Percentiles rank a stretch among this genome's conserved stretches.
Conservation (phyloP, 2,329 filamentous ascomycete species). For the Gaeumannomyces sp. region DNA sequence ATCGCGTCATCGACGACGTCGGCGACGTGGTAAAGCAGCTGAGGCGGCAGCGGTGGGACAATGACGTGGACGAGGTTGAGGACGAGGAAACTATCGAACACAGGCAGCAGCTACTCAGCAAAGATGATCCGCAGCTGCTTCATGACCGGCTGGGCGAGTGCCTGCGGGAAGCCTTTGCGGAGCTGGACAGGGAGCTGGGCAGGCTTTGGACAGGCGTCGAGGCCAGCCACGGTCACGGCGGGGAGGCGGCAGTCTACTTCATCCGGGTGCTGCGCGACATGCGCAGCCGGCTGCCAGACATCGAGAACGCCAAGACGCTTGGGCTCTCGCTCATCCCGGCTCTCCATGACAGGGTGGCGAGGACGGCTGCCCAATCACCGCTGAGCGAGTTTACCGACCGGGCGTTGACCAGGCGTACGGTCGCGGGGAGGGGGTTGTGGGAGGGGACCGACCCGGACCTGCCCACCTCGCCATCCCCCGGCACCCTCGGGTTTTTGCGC, state of each 20-base stretch:
- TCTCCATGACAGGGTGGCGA: slow-evolving; percentile 58
- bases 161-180: slow-evolving; percentile 27
- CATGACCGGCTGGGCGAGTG: slow-evolving; percentile 27
- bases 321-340: slow-evolving; percentile 54
- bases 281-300: slow-evolving; percentile 53
- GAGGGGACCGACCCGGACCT: slow-evolving; percentile 64
- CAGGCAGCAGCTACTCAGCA: slow-evolving; percentile 61
- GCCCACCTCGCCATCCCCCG: slow-evolving; percentile 72
- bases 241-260: slow-evolving; percentile 54
- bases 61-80: slow-evolving; percentile 7
- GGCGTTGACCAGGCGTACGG: slow-evolving; percentile 36
- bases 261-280: slow-evolving; percentile 71
- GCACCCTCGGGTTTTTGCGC: slow-evolving; percentile 65
- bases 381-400: slow-evolving; percentile 41
- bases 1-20: slow-evolving; percentile 63
- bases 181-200: slow-evolving; percentile 50
- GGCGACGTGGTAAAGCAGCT: slow-evolving; percentile 35
- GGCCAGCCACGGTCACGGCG: slow-evolving; percentile 24
- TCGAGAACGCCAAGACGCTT: slow-evolving; percentile 45
- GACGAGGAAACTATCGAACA: slow-evolving; percentile 21
- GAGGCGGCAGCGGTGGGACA: slow-evolving; percentile 9
- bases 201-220: slow-evolving; percentile 39
- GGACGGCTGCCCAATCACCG: slow-evolving; percentile 41
- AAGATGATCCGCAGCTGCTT: slow-evolving; percentile 43
- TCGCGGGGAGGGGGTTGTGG: slow-evolving; percentile 67